Conservation (phyloP, 495 filamentous ascomycete species). For the Podospora pseudocomata region DNA sequence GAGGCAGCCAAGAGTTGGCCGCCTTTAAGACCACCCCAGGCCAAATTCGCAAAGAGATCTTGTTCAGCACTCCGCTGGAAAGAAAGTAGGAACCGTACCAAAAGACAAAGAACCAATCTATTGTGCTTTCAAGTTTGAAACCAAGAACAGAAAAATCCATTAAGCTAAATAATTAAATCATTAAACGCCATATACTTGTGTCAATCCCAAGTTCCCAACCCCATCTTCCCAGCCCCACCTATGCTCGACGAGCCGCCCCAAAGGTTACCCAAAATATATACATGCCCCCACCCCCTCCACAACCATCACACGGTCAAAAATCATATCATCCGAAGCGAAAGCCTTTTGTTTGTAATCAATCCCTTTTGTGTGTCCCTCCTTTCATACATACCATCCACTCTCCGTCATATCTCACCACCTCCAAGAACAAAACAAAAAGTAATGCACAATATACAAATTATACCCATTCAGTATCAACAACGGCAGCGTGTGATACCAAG, state of each 20-base stretch:
- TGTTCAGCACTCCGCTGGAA: too few species aligned
- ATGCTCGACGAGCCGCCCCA: background rate
- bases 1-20: too few species aligned
- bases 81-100: too few species aligned
- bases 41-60: too few species aligned
- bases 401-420: slow-evolving; percentile 19
- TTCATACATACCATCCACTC: background rate
- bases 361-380: background rate
- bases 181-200: background rate
- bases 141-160: background rate
- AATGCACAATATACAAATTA: slow-evolving; percentile 30
- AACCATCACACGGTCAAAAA: background rate
- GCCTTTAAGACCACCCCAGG: too few species aligned
- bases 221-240: background rate
- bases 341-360: background rate
- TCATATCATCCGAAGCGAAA: background rate
- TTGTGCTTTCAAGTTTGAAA: background rate
- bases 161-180: background rate
- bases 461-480: slow-evolving; percentile 30
- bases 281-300: background rate
- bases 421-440: slow-evolving; percentile 32
- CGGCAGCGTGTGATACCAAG: slow-evolving; percentile 33
- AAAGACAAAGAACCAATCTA: too few species aligned
- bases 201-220: background rate
- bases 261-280: background rate